phyloP scores from a whole-genome alignment of 768 basidiomycete species.

The Phaeotremella fagi region DNA sequence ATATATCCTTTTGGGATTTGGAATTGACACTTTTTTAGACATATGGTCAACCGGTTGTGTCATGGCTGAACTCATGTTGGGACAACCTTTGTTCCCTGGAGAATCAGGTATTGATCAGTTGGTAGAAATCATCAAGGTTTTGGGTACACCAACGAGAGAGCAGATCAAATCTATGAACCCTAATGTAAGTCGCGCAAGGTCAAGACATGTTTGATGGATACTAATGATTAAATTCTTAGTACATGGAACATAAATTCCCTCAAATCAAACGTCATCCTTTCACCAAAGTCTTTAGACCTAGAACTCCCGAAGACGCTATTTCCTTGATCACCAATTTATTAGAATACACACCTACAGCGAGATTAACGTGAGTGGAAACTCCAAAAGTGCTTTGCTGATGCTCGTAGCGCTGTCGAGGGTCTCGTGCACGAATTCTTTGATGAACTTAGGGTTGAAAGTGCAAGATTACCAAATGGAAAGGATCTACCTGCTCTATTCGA shows the following conservation, averaged over 20 bases:
- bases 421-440: conserved; percentile 77
- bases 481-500: conserved; percentile 92
- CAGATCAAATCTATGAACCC: conserved; percentile 99
- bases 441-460: conserved; percentile 82
- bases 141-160: conserved; percentile 95
- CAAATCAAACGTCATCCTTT: conserved; percentile 99
- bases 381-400: conserved; percentile 48
- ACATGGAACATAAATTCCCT: conserved; percentile 99
- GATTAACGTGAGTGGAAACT: conserved; percentile 56
- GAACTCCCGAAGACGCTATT: conserved; percentile 93
- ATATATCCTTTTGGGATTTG: neutral
- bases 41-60: conserved; percentile 99
- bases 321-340: conserved; percentile 89
- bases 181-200: conserved; percentile 60
- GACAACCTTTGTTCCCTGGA: conserved; percentile 97
- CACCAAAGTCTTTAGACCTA: conserved; percentile 97
- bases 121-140: conserved; percentile 99
- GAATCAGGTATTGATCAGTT: conserved; percentile 95
- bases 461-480: conserved; percentile 93
- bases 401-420: conserved; percentile 73
- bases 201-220: too few species aligned
- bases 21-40: conserved; percentile 54
- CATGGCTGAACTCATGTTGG: conserved; percentile 99
- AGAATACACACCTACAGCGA: conserved; percentile 95
- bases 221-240: too few species aligned